Evolutionary conservation across 768 basidiomycete genomes (phyloP).

Genomic region (Leccinum subgranulosum): DNA sequence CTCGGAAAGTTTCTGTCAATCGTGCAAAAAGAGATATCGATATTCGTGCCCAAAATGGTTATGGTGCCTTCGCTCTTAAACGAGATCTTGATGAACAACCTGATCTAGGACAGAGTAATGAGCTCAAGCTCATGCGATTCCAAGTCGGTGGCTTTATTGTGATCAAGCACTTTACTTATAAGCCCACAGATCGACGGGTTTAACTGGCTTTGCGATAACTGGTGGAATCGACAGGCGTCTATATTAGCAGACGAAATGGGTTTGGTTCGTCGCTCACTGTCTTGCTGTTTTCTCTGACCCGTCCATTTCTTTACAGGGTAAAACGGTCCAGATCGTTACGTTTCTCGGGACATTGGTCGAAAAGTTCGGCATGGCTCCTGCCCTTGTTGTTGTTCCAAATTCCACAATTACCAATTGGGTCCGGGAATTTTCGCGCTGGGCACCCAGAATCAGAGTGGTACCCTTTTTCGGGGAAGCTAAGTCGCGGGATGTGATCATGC

Average conservation of each 20-base stretch:
- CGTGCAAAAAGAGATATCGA: constrained; percentile 39
- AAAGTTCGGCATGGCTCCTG: constrained; percentile 64
- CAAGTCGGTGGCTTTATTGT: constrained; percentile 49
- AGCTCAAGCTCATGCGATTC: constrained; percentile 80
- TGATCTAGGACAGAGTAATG: constrained; percentile 60
- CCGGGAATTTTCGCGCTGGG: constrained; percentile 83
- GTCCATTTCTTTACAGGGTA: constrained; percentile 48
- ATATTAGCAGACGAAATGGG: constrained; percentile 99
- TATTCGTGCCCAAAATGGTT: constrained; percentile 53
- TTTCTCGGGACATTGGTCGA: constrained; percentile 68
- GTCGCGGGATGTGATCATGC: constrained; percentile 74
- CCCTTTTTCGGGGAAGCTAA: constrained; percentile 83
- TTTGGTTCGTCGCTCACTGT: constrained; percentile 45
- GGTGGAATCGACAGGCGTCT: constrained; percentile 82
- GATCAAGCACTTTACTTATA: constrained; percentile 2
- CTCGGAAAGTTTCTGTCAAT: constrained; percentile 59
- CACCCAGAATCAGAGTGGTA: constrained; percentile 68
- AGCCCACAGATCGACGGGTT: constrained; percentile 64
- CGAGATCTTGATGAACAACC: constrained; percentile 49
- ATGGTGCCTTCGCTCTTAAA: constrained; percentile 44
- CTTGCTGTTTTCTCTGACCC: constrained; percentile 2
- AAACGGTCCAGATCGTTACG: constrained; percentile 89
- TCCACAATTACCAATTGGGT: constrained; percentile 96
- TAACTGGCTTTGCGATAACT: constrained; percentile 83
- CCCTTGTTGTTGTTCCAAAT: constrained; percentile 92